Evolutionary conservation across 164 flowering plant species (phyloP), one percentile per base, ranked within the genome.

Genomic region (Taxillus chinensis): DNA sequence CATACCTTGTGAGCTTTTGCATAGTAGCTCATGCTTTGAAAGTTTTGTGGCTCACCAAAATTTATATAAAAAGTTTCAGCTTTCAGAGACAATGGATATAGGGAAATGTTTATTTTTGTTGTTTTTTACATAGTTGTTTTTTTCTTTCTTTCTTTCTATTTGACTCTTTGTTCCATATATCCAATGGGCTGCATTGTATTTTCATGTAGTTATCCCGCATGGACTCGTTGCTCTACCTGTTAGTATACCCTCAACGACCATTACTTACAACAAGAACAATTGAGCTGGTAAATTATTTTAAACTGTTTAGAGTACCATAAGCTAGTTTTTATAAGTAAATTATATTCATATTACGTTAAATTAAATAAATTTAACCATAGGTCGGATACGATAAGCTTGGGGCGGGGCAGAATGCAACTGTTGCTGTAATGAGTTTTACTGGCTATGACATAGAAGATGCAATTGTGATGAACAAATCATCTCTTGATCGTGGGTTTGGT

Each of bases 381-480:
- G 89, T 93, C 62, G 81, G 82, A 6, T 95, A 85, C 69, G 99
- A 95, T 68, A 91, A 87, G 78, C 95, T 93, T 64, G 97, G 97
- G 60, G 99, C 99, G 5, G 99, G 99, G 57, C 99, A 90, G 71
- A 90, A 90, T 84, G 99, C 99, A 56, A 90, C 96, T 37, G 96
- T 90, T 75, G 96, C 97, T 68, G 99, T 90, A n/a, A 89, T 93
- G 99, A 93, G 97, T 73, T 90, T 84, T 55, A 89, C 89, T 77
- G 99, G 99, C 63, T 93, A 90, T 76, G 99, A 93, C 70, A 93
- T 93, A 70, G 99, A 93, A 78, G 99, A 93, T 86, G 99, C 99
- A 13, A 93, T 93, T 55, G 99, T 93, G 42, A 90, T 93, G 99
- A 93, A 93, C 72, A 93, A 93, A 68, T 77, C 99, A 53, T 93